These are phyloP conservation scores for Xylariomycetidae sp. DNA, from an alignment of 2,329 filamentous ascomycete genomes.

Conservation along the genomic window DNA sequence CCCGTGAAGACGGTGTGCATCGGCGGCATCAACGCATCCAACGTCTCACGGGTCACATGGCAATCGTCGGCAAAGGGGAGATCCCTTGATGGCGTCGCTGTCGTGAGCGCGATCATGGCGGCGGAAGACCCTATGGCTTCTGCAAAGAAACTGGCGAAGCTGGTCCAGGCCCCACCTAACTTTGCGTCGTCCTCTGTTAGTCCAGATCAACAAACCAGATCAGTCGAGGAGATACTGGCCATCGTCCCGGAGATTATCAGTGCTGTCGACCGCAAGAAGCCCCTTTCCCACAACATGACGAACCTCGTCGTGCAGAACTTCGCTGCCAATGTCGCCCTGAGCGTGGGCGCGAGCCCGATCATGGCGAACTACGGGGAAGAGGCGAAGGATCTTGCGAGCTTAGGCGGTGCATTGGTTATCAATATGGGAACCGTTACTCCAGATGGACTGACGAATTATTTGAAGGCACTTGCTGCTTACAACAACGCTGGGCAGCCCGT, in stretches of 20 bases:
- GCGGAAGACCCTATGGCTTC: constrained; percentile 62
- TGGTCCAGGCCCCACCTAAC: constrained; percentile 42
- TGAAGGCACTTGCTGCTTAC: constrained; percentile 73
- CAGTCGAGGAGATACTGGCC: constrained; percentile 20
- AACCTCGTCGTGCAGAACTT: constrained; percentile 95
- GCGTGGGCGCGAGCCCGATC: constrained; percentile 83
- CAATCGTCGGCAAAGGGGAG: constrained; percentile 57
- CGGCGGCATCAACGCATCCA: constrained; percentile 77
- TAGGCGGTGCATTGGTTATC: constrained; percentile 76
- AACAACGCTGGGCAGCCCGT: constrained; percentile 72
- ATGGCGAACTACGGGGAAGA: constrained; percentile 89
- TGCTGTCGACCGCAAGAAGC: constrained; percentile 57
- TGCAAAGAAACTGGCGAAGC: constrained; percentile 52
- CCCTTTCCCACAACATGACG: constrained; percentile 94
- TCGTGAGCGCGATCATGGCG: constrained; percentile 85
- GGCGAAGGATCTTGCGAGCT: constrained; percentile 70
- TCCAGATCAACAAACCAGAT: constrained; percentile 9
- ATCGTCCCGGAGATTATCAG: constrained; percentile 45
- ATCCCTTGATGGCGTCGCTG: constrained; percentile 72
- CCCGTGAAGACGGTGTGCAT: constrained; percentile 71
- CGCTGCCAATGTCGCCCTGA: constrained; percentile 83
- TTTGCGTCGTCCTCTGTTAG: constrained; percentile 16
- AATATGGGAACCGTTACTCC: constrained; percentile 93
- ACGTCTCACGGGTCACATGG: constrained; percentile 68
- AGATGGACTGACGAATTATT: constrained; percentile 67